Evolutionary conservation across 768 basidiomycete species (phyloP), one percentile per base, ranked within the genome.

Genomic region (Serendipita sp.): DNA sequence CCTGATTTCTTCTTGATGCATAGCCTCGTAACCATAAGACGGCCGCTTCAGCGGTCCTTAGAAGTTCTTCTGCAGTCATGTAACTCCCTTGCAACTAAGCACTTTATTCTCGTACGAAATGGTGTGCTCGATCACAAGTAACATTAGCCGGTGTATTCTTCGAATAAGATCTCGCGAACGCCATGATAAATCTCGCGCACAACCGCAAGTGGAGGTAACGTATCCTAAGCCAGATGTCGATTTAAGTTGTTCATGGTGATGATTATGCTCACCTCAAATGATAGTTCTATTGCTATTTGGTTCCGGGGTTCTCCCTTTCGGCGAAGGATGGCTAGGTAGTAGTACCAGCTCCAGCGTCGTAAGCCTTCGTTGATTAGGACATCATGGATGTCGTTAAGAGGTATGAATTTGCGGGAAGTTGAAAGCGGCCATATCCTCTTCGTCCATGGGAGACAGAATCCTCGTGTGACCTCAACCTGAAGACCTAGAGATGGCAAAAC

Each of bases 331-430:
- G 63, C 83, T 7, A 89, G 74, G 70, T 86, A 89, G 70, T 82
- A 88, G 15, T 82, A 78, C 24, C 89, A 78, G 71, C 86, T 77
- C 88, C 88, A 92, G 54, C 86, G 73, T 10, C 73, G 77, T 15
- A 90, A 72, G 1, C 83, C 88, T 72, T 92, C 89, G 68, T 89
- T 86, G 64, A 91, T 84, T 34, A 89, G 68, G 48, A 86, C 75
- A 65, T 88, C 86, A 63, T 79, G 77, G 18, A 90, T 72, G 1
- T 71, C 68, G 0, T 76, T 71, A 34, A 79, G 71, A 4, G 86
- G 83, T 67, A 90, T 82, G 72, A 91, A 89, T 3, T 72, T 80
- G 60, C 81, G 78, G 3, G 70, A 75, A 3, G 73, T 74, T 74
- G 71, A 4, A 3, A 68, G 54, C n/a, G 64, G 28, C n/a, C 30